Conservation (phyloP, 352 stramenopile genomes). For the Chrysophaeum taylorii region DNA sequence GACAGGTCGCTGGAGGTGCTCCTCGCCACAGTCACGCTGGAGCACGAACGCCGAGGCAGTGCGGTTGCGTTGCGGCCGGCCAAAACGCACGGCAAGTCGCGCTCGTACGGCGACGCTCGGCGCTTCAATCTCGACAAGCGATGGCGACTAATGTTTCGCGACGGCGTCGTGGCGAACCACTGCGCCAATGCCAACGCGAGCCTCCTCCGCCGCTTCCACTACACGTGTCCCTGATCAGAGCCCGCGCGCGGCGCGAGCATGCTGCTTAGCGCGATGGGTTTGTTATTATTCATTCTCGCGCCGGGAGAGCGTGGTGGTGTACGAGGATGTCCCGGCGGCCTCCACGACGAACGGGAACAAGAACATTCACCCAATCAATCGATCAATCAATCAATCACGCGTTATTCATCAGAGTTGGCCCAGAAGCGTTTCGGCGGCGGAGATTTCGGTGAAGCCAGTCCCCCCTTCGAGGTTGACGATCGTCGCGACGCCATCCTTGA, state of each 20-base stretch:
- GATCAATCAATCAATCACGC: too few relatives aligned
- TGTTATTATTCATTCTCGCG: too few relatives aligned
- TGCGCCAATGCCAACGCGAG: background rate
- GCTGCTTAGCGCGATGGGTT: too few relatives aligned
- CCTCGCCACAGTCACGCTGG: background rate
- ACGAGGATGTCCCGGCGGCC: too few relatives aligned
- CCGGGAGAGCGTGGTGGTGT: too few relatives aligned
- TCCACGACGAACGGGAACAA: too few relatives aligned
- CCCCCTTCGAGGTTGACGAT: background rate
- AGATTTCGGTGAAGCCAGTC: background rate
- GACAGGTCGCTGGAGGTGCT: background rate
- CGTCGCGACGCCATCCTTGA: conserved; percentile 82
- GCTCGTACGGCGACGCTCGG: background rate
- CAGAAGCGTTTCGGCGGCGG: background rate
- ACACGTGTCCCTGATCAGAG: conserved; percentile 7
- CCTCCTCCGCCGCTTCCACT: background rate
- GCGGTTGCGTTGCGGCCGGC: background rate
- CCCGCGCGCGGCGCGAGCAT: too few relatives aligned
- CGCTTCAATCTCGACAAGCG: background rate
- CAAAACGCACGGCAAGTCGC: background rate
- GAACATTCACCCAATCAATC: too few relatives aligned
- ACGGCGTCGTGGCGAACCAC: background rate
- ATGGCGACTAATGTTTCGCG: background rate
- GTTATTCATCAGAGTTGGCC: background rate
- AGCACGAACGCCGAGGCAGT: too few relatives aligned